Base-by-base conservation (phyloP, 129 eudicot genomes). In the Erigeron canadensis region DNA sequence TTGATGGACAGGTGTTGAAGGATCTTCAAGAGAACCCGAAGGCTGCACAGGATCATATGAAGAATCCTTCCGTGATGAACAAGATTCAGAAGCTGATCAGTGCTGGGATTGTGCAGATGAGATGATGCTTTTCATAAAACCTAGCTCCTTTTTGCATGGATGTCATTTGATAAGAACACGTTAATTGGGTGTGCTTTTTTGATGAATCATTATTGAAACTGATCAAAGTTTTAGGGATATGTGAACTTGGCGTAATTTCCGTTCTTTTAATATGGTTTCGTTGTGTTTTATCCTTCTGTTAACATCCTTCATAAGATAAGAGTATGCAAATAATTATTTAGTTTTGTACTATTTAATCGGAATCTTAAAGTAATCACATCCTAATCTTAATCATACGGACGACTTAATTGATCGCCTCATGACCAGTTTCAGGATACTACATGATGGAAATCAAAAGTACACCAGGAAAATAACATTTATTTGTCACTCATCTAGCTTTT, bases 31-130 rank as follows among this genome's bases (percentile, higher is more conserved):
- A 91, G 84, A 86, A 88, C 57, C 97, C 97, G 0, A 88, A 83
- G 71, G 93, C 97, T n/a, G 91, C 97, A 37, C 97, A 91, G 64
- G 94, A 86, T 38, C 97, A 91, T 79, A 86, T 83, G 91, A 88
- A 88, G 87, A 88, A 91, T 60, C 97, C 97, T 47, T 61, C 60
- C 2, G 97, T 91, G 78, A 91, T 88, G 96, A 79, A 77, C 81
- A 91, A 88, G 81, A 84, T 91, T 9, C 96, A 91, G 81, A 91
- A 91, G 69, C 86, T 91, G 12, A 74, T 91, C 38, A 88, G 94
- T 38, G 88, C 97, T 15, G 97, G 97, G 47, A 91, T 91, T 53
- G 96, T 91, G 64, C 97, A 91, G 77, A 81, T 84, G 67, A 75
- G 57, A 65, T 91, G 60, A 72, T 50, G 28, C 23, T 37, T 68